Evolutionary conservation across 163 green algal genomes (phyloP).

Genomic region (Trebouxia gelatinosa): DNA sequence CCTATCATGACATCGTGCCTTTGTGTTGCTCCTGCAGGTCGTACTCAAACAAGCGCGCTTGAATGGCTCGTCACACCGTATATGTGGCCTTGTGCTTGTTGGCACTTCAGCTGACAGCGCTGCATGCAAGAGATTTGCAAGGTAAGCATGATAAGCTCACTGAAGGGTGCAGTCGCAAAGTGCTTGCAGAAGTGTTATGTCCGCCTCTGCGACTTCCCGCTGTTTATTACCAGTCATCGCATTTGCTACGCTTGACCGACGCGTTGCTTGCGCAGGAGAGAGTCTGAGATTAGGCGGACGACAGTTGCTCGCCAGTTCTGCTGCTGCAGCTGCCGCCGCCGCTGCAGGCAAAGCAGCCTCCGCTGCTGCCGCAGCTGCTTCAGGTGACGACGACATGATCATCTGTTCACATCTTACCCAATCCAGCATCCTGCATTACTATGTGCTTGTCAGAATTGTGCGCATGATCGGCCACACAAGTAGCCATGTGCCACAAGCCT

Average conservation of each 20-base stretch:
- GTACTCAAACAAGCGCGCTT: no score
- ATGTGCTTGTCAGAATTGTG: not conserved
- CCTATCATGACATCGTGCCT: no score
- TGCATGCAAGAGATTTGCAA: constrained; percentile 3
- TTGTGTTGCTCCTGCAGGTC: no score
- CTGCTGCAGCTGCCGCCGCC: constrained; percentile 12
- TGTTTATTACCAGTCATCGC: not conserved
- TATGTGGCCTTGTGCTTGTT: not conserved
- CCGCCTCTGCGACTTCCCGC: not conserved
- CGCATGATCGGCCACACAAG: no score
- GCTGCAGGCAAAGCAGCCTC: constrained; percentile 14
- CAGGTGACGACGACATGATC: not conserved
- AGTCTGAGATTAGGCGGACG: not conserved
- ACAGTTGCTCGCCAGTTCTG: constrained; percentile 14
- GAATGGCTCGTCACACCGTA: no score
- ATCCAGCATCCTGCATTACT: not conserved
- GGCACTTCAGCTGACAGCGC: not conserved
- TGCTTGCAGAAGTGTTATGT: no score
- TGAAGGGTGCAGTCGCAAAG: not conserved
- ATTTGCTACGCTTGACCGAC: not conserved
- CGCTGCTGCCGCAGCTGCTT: not conserved
- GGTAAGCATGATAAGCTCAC: not conserved
- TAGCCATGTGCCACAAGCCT: no score
- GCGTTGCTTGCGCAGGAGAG: not conserved
- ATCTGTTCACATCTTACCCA: not conserved